Base-by-base conservation (phyloP, 2,329 filamentous ascomycete genomes). In the Thyridium curvatum region DNA sequence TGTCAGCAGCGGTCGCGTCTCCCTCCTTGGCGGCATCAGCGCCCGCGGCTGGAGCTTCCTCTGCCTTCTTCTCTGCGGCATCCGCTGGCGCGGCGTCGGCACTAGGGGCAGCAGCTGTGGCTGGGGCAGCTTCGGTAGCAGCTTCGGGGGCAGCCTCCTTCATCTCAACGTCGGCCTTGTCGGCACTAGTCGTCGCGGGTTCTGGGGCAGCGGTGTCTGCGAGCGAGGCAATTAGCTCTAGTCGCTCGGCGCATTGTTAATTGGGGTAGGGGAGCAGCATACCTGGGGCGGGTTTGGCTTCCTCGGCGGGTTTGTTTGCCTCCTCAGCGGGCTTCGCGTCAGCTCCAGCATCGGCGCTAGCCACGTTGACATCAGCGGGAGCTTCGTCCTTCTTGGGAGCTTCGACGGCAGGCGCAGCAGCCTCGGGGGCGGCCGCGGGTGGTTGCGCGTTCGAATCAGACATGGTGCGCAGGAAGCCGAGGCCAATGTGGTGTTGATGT, bases 121-220 rank as follows among this genome's bases (percentile, higher is more conserved):
- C 49, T 31, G 52, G 43, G 14, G 51, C 46, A 39, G 81, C 77
- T 34, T 78, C 73, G 56, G 82, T 6, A 10, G 51, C 46, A 39
- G 81, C 77, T 34, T 78, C 73, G 56, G 82, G 10, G 21, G 10
- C 76, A 48, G 83, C 81, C 39, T 86, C 82, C 70, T 80, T 80
- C 17, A 82, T 85, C 58, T 90, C 84, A 10, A 77, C 78, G 46
- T 70, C 69, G 44, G 58, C 47, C 40, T 50, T 44, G 33, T 61
- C 55, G 42, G 52, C 43, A 13, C 36, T 56, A 58, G 35, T 57
- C 58, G 51, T 43, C 39, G 50, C 32, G 50, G 37, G 58, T 53
- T 43, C 51, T 37, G 34, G 55, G 52, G 41, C 51, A 53, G 41
- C 37, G 44, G 21, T 13, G 13, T n/a, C 28, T 13, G 13, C 34